These are phyloP conservation scores for Podospora pseudoanserina DNA, from an alignment of 495 filamentous ascomycete species.

Conservation along the genomic window DNA sequence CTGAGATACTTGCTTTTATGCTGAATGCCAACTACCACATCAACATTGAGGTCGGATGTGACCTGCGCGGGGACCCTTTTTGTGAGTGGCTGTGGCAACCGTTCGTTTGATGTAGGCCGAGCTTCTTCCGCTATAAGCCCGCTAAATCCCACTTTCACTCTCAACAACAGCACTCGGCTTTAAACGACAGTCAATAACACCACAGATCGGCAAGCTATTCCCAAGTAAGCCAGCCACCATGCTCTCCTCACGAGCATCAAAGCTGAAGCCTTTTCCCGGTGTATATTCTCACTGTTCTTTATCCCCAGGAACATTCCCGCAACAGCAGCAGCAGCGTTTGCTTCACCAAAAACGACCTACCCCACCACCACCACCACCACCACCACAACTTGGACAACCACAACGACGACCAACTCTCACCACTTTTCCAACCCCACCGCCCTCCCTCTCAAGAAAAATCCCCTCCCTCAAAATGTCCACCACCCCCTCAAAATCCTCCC, in stretches of 20 bases:
- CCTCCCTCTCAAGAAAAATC: background rate
- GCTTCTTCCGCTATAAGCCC: background rate
- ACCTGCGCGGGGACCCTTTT: background rate
- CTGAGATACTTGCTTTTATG: background rate
- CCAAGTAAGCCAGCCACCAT: background rate
- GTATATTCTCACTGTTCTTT: background rate
- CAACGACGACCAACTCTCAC: background rate
- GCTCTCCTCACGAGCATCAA: background rate
- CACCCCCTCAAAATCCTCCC: conserved; percentile 1
- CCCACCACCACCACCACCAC: background rate
- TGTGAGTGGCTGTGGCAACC: background rate
- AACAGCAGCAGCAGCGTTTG: background rate
- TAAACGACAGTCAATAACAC: too few relatives aligned
- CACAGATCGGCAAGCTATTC: background rate
- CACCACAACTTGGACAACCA: background rate
- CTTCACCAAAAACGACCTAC: background rate
- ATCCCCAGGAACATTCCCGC: background rate
- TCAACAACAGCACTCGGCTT: background rate
- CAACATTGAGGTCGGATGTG: background rate
- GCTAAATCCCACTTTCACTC: background rate
- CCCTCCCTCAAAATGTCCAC: conserved; percentile 11
- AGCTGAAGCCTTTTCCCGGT: background rate
- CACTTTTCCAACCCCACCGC: background rate
- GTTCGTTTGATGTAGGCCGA: background rate
- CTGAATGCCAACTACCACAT: background rate